Percentiles rank a stretch among this genome's conserved stretches.
phyloP scores from a whole-genome alignment of 2,329 filamentous ascomycete genomes.

The Onygenales sp. region DNA sequence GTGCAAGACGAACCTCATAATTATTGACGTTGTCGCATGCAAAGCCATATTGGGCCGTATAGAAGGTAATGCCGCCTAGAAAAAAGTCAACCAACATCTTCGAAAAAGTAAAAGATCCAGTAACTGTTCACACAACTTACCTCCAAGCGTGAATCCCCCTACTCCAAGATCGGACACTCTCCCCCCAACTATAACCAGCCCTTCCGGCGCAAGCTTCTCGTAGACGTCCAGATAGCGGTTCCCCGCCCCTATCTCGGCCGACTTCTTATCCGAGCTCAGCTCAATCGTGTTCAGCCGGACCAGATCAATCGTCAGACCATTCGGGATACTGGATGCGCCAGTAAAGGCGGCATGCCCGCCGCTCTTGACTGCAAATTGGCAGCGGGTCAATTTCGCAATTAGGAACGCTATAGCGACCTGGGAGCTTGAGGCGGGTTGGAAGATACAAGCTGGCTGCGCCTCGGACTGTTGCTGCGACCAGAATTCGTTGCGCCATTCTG shows the following conservation, averaged over 20 bases:
- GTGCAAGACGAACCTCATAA: conserved; percentile 18
- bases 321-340: conserved; percentile 42
- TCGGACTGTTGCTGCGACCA: conserved; percentile 30
- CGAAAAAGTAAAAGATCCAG: not conserved
- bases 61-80: conserved; percentile 25
- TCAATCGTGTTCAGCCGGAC: conserved; percentile 20
- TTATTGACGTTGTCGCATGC: conserved; percentile 27
- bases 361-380: conserved; percentile 45
- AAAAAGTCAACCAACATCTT: not conserved
- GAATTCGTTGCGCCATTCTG: conserved; percentile 14
- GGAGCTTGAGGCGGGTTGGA: conserved; percentile 19
- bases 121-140: conserved; percentile 4
- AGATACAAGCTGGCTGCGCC: conserved; percentile 25
- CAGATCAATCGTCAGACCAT: conserved; percentile 27
- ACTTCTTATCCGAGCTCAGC: conserved; percentile 19
- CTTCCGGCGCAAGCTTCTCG: conserved; percentile 19
- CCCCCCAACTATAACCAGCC: conserved; percentile 25
- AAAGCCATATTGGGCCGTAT: conserved; percentile 24
- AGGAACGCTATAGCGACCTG: conserved; percentile 25
- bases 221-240: conserved; percentile 28
- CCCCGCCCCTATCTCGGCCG: conserved; percentile 23
- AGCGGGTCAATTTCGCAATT: conserved; percentile 21
- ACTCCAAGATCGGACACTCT: conserved; percentile 20
- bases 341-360: conserved; percentile 51
- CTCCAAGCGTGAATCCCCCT: conserved; percentile 19